Conservation (phyloP, 768 basidiomycete genomes). For the Amanita exitialis region DNA sequence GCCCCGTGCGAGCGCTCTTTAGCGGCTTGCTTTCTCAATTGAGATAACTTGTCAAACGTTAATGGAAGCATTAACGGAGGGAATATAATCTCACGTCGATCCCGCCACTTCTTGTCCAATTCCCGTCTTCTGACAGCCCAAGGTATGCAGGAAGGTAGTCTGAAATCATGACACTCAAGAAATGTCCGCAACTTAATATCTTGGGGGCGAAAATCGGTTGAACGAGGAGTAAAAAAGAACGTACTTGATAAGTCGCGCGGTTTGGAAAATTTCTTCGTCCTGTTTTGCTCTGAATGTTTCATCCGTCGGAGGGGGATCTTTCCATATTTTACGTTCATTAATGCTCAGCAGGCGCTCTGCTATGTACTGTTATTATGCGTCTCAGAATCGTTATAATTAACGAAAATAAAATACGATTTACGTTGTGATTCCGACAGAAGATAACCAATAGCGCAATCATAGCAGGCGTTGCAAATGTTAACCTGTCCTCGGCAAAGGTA, state of each 20-base stretch:
- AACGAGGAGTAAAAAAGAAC: background rate
- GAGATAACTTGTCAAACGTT: background rate
- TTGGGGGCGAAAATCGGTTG: background rate
- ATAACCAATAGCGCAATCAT: conserved; percentile 43
- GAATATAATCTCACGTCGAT: background rate
- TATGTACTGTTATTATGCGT: conserved; percentile 30
- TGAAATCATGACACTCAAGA: conserved; percentile 43
- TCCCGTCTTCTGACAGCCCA: conserved; percentile 40
- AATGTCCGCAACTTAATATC: conserved; percentile 34
- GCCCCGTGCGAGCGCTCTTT: conserved; percentile 48
- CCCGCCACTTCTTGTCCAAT: conserved; percentile 25
- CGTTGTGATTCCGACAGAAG: conserved; percentile 53
- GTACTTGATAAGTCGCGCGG: conserved; percentile 41
- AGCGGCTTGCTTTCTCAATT: background rate
- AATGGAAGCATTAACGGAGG: background rate
- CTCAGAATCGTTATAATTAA: background rate
- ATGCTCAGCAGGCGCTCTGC: conserved; percentile 41
- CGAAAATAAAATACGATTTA: conserved; percentile 17
- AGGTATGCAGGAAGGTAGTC: conserved; percentile 54
- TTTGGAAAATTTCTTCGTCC: conserved; percentile 52
- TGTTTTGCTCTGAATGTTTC: conserved; percentile 17
- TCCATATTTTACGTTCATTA: conserved; percentile 42
- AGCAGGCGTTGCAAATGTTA: conserved; percentile 44
- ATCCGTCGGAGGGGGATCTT: conserved; percentile 28
- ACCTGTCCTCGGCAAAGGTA: conserved; percentile 40